Conservation (phyloP, 176 grass and related monocot genomes). For the Tillandsia leiboldiana region DNA sequence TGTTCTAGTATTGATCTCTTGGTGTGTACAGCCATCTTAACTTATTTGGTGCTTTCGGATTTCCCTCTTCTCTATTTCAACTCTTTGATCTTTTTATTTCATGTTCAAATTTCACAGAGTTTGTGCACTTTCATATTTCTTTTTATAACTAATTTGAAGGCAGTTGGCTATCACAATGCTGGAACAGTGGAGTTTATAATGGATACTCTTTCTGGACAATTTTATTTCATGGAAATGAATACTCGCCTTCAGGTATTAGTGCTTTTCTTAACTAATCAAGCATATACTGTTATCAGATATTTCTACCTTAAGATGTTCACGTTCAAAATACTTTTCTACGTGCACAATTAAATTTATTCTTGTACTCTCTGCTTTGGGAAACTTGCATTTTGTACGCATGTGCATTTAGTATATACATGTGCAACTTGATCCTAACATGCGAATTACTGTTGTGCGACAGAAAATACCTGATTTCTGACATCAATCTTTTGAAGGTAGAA, state of each 20-base stretch:
- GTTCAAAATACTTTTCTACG: too few species aligned
- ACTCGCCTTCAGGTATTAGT: constrained; percentile 77
- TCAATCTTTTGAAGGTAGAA: constrained; percentile 62
- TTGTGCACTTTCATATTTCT: neutral
- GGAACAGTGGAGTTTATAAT: constrained; percentile 97
- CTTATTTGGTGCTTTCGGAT: neutral
- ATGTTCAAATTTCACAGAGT: neutral
- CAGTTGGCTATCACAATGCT: constrained; percentile 97
- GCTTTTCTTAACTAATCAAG: too few species aligned
- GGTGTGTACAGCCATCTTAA: neutral
- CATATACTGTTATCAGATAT: too few species aligned
- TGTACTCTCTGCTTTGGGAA: neutral
- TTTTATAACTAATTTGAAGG: constrained; percentile 35
- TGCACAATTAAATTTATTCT: neutral
- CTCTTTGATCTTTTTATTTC: neutral
- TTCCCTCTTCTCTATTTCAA: neutral
- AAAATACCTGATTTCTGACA: constrained; percentile 9
- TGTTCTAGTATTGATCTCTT: too few species aligned
- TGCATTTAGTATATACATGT: neutral
- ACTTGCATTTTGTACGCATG: neutral
- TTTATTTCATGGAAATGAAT: constrained; percentile 99
- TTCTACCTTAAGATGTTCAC: too few species aligned
- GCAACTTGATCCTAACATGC: neutral
- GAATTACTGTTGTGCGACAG: neutral
- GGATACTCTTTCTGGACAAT: constrained; percentile 72